Percentiles rank a stretch among this genome's conserved stretches.
phyloP scores from a whole-genome alignment of 2,329 filamentous ascomycete genomes.

The Alternaria dauci region DNA sequence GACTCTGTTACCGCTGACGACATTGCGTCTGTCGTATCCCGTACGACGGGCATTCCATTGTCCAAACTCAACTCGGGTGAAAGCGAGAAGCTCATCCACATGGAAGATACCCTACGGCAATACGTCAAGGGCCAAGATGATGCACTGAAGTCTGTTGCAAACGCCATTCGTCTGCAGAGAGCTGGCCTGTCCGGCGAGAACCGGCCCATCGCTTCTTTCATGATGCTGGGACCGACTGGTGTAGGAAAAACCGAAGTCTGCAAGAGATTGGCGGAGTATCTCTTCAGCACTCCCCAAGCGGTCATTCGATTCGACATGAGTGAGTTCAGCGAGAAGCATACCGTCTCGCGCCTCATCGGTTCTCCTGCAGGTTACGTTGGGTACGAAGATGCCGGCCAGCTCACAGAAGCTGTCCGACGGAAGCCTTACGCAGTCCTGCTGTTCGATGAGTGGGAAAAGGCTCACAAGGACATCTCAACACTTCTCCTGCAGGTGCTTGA shows the following conservation, averaged over 20 bases:
- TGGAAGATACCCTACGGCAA: conserved; percentile 88
- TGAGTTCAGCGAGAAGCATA: conserved; percentile 97
- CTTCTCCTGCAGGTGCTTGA: conserved; percentile 93
- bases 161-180: conserved; percentile 92
- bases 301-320: conserved; percentile 97
- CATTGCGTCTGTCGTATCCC: conserved; percentile 89
- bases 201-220: conserved; percentile 89
- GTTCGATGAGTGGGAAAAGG: conserved; percentile 98
- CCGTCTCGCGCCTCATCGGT: conserved; percentile 90
- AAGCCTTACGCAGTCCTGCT: conserved; percentile 95
- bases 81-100: conserved; percentile 91
- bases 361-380: conserved; percentile 94
- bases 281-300: conserved; percentile 91
- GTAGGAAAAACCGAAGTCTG: conserved; percentile 97
- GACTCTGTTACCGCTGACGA: conserved; percentile 96
- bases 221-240: conserved; percentile 96
- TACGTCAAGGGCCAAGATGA: conserved; percentile 94
- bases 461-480: conserved; percentile 91
- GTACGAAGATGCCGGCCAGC: conserved; percentile 94
- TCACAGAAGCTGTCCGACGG: conserved; percentile 92
- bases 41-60: conserved; percentile 91
- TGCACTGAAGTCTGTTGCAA: conserved; percentile 86
- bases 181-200: conserved; percentile 93
- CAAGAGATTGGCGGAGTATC: conserved; percentile 91
- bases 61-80: conserved; percentile 92